Conservation (phyloP, 176 grass and related monocot genomes). For the Raddia guianensis region DNA sequence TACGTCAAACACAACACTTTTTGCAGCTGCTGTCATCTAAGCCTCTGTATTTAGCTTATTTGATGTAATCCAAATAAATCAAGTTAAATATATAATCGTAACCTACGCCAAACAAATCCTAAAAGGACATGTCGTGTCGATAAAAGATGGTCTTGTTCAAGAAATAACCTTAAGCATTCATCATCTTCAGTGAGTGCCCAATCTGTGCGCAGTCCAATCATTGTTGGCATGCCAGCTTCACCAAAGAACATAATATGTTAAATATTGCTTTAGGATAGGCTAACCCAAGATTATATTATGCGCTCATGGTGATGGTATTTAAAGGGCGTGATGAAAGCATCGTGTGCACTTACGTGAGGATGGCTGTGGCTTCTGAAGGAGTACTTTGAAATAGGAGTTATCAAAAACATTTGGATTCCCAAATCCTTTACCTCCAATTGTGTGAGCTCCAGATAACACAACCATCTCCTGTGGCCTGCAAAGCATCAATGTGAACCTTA, state of each 20-base stretch:
- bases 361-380: conserved; percentile 74
- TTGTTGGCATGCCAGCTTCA: conserved; percentile 81
- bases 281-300: not conserved
- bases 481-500: conserved; percentile 26
- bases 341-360: conserved; percentile 57
- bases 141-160: not conserved
- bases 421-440: conserved; percentile 89
- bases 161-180: conserved; percentile 76
- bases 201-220: conserved; percentile 78
- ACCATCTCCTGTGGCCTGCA: conserved; percentile 71
- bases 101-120: not conserved
- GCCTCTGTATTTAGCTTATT: not conserved
- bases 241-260: conserved; percentile 14
- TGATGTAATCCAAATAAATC: not conserved
- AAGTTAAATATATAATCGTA: not conserved
- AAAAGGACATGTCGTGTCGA: not conserved
- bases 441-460: conserved; percentile 86
- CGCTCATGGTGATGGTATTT: not conserved
- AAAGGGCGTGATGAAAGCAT: not conserved
- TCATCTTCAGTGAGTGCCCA: conserved; percentile 82
- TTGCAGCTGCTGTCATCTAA: not conserved
- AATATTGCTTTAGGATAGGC: not conserved
- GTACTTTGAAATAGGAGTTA: conserved; percentile 83
- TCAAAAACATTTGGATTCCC: conserved; percentile 71
- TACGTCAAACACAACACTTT: not conserved